Evolutionary conservation across 1,284 basidiomycete species (phyloP).

Genomic region (Wallemia hederae): DNA sequence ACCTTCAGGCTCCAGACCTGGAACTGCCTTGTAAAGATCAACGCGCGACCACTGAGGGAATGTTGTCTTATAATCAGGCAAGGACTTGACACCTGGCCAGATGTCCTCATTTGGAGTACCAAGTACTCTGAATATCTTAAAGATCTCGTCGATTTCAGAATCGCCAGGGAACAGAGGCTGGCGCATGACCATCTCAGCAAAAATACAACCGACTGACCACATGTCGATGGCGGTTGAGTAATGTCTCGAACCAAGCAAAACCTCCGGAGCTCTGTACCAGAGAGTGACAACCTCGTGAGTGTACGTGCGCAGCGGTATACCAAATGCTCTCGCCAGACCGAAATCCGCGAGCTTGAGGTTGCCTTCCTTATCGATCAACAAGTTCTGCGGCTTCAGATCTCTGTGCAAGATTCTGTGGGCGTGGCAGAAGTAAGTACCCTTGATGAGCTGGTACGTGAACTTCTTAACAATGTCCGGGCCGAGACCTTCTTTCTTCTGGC

Average conservation of each 20-base stretch:
- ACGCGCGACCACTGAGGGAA: slow-evolving; percentile 66
- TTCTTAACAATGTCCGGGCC: slow-evolving; percentile 60
- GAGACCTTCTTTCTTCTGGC: slow-evolving; percentile 31
- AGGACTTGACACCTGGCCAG: slow-evolving; percentile 66
- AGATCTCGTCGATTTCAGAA: slow-evolving; percentile 98
- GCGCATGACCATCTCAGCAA: slow-evolving; percentile 76
- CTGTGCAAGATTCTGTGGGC: slow-evolving; percentile 86
- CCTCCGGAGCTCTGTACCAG: slow-evolving; percentile 95
- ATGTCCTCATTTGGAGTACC: slow-evolving; percentile 78
- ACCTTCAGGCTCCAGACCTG: slow-evolving; percentile 36
- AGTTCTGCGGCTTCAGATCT: slow-evolving; percentile 90
- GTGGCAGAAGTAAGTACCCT: slow-evolving; percentile 81
- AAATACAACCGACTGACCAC: slow-evolving; percentile 87
- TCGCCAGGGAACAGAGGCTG: slow-evolving; percentile 88
- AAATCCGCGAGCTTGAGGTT: slow-evolving; percentile 93
- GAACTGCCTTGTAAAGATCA: slow-evolving; percentile 35
- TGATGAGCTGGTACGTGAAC: slow-evolving; percentile 61
- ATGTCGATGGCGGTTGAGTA: slow-evolving; percentile 94
- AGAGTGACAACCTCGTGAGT: slow-evolving; percentile 96
- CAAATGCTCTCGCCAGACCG: slow-evolving; percentile 82
- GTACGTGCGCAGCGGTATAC: slow-evolving; percentile 88
- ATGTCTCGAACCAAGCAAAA: slow-evolving; percentile 75
- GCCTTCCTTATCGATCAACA: slow-evolving; percentile 66
- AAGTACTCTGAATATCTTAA: slow-evolving; percentile 89
- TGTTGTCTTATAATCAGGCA: slow-evolving; percentile 87